Evolutionary conservation across 2,329 filamentous ascomycete species (phyloP), one percentile per base, ranked within the genome.

Genomic region (Sporothrix pallida): DNA sequence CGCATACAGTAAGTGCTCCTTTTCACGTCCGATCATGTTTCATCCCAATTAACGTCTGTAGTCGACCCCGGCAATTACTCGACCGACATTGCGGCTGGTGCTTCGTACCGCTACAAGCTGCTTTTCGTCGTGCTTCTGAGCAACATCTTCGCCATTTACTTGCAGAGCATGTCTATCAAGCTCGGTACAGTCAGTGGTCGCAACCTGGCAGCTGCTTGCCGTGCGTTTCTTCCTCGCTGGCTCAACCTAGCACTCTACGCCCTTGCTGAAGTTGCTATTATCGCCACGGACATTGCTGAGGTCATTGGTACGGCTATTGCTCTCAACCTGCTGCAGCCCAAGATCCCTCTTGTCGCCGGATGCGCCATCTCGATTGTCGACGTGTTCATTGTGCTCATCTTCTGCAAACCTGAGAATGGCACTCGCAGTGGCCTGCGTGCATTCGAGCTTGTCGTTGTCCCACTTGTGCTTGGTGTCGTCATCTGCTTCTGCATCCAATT

Each of bases 241-340:
- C 79, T 92, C 72, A 91, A 90, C 75, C 85, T 87, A 62, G 78
- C 84, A 20, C 82, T 93, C 2, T 93, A 92, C 77, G 80, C 85
- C 23, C 83, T 93, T 75, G 87, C 90, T 1, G 91, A 93, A 80
- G 82, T 86, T 15, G 77, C 91, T 74, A 93, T 93, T 73, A 89
- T 93, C 71, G 91, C 91, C 0, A 93, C 91, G 0, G 91, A 93
- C 79, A 89, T 93, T 76, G 90, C 90, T 73, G 90, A 92, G 81
- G 90, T 92, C 23, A 92, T 93, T 76, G 91, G 91, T 70, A 91
- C 89, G 20, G 91, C 91, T 13, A 92, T 93, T 75, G 90, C 89
- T 1, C 82, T 93, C 68, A 92, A 92, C 76, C 83, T 93, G 15
- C 84, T 93, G 46, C 85, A 90, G 26, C 88, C 88, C 0, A 83